Evolutionary conservation across 768 basidiomycete genomes (phyloP).

Genomic region (Pulveroboletus ravenelii): DNA sequence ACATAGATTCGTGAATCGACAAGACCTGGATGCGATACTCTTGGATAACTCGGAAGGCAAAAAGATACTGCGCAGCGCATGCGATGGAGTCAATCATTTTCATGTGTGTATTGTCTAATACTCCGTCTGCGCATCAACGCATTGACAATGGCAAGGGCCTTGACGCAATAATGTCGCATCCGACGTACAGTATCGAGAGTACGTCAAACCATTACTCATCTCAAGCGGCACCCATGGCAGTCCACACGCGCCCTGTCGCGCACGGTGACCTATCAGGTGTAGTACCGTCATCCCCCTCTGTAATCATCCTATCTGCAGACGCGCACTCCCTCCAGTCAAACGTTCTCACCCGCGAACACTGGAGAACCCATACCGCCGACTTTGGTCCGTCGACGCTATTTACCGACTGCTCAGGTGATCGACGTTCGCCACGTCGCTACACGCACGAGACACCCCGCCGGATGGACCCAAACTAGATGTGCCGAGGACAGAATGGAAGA

Average conservation of each 20-base stretch:
- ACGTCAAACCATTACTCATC: no score
- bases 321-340: constrained; percentile 31
- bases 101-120: no score
- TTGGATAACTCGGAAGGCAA: no score
- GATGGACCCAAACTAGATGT: background rate
- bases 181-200: background rate
- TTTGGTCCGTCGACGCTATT: no score
- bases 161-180: constrained; percentile 9
- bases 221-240: background rate
- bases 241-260: constrained; percentile 13
- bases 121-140: no score
- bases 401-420: background rate
- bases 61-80: no score
- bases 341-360: constrained; percentile 35
- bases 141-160: no score
- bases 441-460: constrained; percentile 13
- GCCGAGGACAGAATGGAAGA: no score
- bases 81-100: no score
- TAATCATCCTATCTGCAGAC: background rate
- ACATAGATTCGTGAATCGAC: background rate
- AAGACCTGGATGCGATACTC: no score
- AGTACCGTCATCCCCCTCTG: background rate
- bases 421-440: constrained; percentile 17
- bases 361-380: constrained; percentile 30
- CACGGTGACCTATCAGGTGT: constrained; percentile 21